Conservation (phyloP, 495 filamentous ascomycete species). For the Astrothelium macrocarpum region DNA sequence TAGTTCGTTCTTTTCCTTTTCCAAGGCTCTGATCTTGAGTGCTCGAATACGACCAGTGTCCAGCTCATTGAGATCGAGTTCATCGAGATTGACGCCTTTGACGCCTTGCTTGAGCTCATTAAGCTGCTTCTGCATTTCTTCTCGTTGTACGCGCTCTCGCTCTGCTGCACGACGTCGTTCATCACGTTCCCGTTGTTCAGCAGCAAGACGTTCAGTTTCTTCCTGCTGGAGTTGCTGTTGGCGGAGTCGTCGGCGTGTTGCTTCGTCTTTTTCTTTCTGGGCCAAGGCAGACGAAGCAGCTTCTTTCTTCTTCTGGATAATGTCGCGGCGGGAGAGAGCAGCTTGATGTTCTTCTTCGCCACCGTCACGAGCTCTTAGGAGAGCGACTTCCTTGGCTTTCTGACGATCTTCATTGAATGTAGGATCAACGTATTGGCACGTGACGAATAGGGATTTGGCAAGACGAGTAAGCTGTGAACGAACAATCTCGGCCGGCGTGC, state of each 20-base stretch:
- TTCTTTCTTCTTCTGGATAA: slow-evolving; percentile 96
- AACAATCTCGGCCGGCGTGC: slow-evolving; percentile 95
- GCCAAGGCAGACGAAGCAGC: slow-evolving; percentile 75
- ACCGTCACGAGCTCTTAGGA: slow-evolving; percentile 70
- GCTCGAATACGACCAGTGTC: slow-evolving; percentile 82
- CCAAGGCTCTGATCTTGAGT: slow-evolving; percentile 88
- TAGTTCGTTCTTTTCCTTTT: slow-evolving; percentile 94
- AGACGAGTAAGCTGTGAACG: slow-evolving; percentile 87
- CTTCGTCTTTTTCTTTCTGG: slow-evolving; percentile 84
- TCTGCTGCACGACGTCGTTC: slow-evolving; percentile 80
- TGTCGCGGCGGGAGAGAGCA: slow-evolving; percentile 72
- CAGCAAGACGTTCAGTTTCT: slow-evolving; percentile 73
- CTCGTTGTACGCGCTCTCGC: slow-evolving; percentile 79
- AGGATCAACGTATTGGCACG: slow-evolving; percentile 90
- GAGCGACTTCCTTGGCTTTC: slow-evolving; percentile 69
- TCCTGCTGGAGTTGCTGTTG: slow-evolving; percentile 80
- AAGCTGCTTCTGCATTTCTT: slow-evolving; percentile 91
- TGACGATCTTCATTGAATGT: slow-evolving; percentile 68
- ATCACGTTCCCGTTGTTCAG: slow-evolving; percentile 87
- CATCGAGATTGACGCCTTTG: slow-evolving; percentile 68
- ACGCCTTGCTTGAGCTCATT: slow-evolving; percentile 77
- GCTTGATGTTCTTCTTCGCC: slow-evolving; percentile 86
- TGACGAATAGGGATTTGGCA: slow-evolving; percentile 81
- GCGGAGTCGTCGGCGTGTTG: slow-evolving; percentile 68
- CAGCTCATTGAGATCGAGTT: slow-evolving; percentile 72